A percentile compares a stretch with the other conserved stretches of the same genome.
phyloP scores from a whole-genome alignment of 2,329 filamentous ascomycete species.

The Cordyceps militaris region DNA sequence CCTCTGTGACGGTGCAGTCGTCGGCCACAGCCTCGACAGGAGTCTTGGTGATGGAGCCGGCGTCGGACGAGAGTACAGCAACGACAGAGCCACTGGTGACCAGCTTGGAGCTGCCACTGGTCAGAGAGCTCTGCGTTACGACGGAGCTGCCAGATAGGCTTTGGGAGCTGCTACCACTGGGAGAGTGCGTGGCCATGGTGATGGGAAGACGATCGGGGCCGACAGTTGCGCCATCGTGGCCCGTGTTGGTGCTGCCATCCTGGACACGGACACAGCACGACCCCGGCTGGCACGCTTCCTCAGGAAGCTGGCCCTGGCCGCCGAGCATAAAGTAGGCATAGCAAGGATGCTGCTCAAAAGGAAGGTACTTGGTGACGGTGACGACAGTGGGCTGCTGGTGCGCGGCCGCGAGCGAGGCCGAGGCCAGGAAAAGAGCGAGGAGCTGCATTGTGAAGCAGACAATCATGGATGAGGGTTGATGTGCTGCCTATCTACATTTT shows the following conservation, averaged over 20 bases:
- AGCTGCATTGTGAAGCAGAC: neutral
- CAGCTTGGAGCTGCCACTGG: neutral
- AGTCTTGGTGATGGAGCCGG: neutral
- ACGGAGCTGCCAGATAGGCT: neutral
- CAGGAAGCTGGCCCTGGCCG: neutral
- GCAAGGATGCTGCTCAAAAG: constrained; percentile 11
- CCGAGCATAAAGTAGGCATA: neutral
- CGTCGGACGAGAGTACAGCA: neutral
- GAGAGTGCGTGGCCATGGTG: neutral
- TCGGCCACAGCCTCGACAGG: neutral
- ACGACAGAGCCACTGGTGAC: neutral
- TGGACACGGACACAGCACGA: constrained; percentile 1
- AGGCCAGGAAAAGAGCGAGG: neutral
- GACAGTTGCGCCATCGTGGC: neutral
- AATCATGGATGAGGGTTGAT: neutral
- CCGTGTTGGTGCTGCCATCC: neutral
- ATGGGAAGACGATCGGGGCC: neutral
- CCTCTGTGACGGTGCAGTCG: neutral
- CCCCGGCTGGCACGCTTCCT: neutral
- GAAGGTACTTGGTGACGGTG: constrained; percentile 6
- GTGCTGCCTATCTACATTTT: neutral
- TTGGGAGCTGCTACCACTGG: neutral
- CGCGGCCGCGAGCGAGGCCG: neutral
- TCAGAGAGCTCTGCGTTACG: neutral
- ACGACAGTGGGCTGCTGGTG: neutral